phyloP scores from a whole-genome alignment of 805 yeast genomes.

The Starmerella asiatica region DNA sequence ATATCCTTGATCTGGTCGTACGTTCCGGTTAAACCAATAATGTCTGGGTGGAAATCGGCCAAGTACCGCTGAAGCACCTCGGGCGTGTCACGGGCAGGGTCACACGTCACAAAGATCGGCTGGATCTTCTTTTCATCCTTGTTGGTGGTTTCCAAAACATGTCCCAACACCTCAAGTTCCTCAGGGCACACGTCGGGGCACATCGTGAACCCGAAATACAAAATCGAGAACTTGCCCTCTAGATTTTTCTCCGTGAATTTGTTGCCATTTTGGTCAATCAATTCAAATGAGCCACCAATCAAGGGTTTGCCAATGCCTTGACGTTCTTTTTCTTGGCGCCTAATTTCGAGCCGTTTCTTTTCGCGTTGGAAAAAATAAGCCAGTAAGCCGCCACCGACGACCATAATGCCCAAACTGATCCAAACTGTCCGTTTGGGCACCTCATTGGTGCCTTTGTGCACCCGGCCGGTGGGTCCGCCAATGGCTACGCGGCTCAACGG shows the following conservation, averaged over 20 bases:
- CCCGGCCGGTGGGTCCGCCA: conserved; percentile 40
- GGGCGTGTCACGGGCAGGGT: conserved; percentile 89
- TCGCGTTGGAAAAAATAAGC: conserved; percentile 62
- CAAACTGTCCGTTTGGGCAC: conserved; percentile 41
- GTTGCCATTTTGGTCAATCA: conserved; percentile 58
- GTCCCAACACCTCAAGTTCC: conserved; percentile 83
- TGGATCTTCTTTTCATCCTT: conserved; percentile 34
- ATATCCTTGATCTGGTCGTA: conserved; percentile 71
- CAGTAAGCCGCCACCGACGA: conserved; percentile 56
- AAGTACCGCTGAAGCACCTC: conserved; percentile 71
- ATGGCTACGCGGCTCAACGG: conserved; percentile 73
- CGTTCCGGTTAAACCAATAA: conserved; percentile 82
- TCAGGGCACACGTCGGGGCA: conserved; percentile 99
- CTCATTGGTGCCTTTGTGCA: conserved; percentile 27
- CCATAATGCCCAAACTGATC: conserved; percentile 61
- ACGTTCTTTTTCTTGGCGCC: conserved; percentile 70
- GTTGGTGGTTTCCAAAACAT: conserved; percentile 51
- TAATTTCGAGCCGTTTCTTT: conserved; percentile 58
- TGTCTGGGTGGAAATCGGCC: conserved; percentile 76
- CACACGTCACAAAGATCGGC: conserved; percentile 90
- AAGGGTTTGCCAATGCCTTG: conserved; percentile 84
- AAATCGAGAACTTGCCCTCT: conserved; percentile 61
- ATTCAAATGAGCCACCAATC: conserved; percentile 78
- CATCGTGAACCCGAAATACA: conserved; percentile 95
- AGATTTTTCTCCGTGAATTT: conserved; percentile 66